phyloP scores from a whole-genome alignment of 2,329 filamentous ascomycete species.

The Thielaviopsis euricoi region DNA sequence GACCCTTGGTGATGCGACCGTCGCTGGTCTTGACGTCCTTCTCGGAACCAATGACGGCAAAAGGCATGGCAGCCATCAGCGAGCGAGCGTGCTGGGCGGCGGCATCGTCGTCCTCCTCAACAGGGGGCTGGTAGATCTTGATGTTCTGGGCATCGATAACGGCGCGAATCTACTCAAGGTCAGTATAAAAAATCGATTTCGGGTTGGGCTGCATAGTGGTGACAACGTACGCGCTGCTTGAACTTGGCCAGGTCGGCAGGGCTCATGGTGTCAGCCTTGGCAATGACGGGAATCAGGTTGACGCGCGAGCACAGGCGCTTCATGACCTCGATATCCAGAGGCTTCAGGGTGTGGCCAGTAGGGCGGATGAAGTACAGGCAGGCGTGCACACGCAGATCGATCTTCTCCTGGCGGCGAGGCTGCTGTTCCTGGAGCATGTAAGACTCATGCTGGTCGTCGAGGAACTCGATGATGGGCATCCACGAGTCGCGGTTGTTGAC shows the following conservation, averaged over 20 bases:
- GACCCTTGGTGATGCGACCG: slow-evolving; percentile 93
- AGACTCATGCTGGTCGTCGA: slow-evolving; percentile 99
- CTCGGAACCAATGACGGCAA: slow-evolving; percentile 96
- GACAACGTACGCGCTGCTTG: slow-evolving; percentile 68
- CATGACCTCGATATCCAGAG: slow-evolving; percentile 98
- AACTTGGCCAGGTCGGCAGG: slow-evolving; percentile 80
- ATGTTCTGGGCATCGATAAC: slow-evolving; percentile 98
- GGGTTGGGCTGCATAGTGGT: background rate
- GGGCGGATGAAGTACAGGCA: slow-evolving; percentile 99
- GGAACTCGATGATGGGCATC: slow-evolving; percentile 99
- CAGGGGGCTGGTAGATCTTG: slow-evolving; percentile 96
- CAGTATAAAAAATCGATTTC: background rate
- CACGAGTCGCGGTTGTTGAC: slow-evolving; percentile 99
- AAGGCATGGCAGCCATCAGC: slow-evolving; percentile 93
- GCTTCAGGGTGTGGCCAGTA: slow-evolving; percentile 96
- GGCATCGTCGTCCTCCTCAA: slow-evolving; percentile 96
- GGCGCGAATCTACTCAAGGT: slow-evolving; percentile 54
- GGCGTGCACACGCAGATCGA: slow-evolving; percentile 94
- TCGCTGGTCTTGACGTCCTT: slow-evolving; percentile 97
- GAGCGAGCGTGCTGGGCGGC: slow-evolving; percentile 88
- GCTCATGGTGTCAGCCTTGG: slow-evolving; percentile 96
- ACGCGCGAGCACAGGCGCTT: slow-evolving; percentile 96
- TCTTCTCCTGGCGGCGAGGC: slow-evolving; percentile 94
- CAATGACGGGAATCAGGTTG: slow-evolving; percentile 95
- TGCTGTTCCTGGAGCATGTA: slow-evolving; percentile 99